Conservation (phyloP, 2,329 filamentous ascomycete species). For the Fusarium liriodendri region DNA sequence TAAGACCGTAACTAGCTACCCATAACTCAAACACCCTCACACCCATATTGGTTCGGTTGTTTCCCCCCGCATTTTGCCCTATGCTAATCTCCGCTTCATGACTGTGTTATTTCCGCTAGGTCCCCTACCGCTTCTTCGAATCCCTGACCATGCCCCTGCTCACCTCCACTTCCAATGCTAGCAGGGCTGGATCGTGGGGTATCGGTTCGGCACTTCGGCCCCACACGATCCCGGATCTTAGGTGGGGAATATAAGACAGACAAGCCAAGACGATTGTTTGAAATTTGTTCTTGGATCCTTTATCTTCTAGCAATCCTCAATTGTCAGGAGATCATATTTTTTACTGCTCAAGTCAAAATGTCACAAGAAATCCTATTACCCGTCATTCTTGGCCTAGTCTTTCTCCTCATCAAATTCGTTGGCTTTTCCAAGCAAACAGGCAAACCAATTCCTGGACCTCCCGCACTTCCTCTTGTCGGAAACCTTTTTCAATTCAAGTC, state of each 20-base stretch:
- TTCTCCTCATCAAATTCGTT: background rate
- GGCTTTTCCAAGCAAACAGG: background rate
- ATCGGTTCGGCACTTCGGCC: background rate
- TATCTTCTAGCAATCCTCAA: background rate
- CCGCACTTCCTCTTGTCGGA: background rate
- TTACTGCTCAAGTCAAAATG: background rate
- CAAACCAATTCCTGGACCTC: background rate
- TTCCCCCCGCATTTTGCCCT: background rate
- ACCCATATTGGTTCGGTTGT: background rate
- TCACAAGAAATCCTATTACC: background rate
- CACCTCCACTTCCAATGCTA: no score
- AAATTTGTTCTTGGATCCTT: background rate
- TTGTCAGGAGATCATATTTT: background rate
- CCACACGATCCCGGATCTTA: background rate
- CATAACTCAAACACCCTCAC: background rate
- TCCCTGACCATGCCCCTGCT: no score
- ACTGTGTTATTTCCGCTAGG: no score
- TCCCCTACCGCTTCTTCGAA: no score
- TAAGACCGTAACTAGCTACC: background rate
- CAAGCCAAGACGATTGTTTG: background rate
- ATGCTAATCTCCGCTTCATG: background rate
- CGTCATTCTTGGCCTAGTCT: background rate
- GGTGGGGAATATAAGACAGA: background rate
- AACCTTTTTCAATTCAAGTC: background rate
- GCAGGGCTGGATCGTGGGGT: background rate